Base-by-base conservation (phyloP, 2,329 filamentous ascomycete genomes). In the Colletotrichum spaethianum region DNA sequence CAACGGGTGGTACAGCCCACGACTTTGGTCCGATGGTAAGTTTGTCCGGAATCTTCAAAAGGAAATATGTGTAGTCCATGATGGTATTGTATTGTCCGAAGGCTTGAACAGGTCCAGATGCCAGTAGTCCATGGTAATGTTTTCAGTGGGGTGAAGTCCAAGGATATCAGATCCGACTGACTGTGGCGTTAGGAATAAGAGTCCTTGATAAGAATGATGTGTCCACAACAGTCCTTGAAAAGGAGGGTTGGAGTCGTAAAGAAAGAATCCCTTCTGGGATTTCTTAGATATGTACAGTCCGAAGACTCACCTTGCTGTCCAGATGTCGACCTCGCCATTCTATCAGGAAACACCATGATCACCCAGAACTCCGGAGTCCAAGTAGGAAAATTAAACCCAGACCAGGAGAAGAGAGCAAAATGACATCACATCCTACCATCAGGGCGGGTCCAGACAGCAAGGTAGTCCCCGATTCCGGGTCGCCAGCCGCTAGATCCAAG, bases 261-360 rank as follows among this genome's bases (percentile, higher is more conserved):
- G 38, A 63, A 16, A 53, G 42, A 66, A 44, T 46, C 61, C 62
- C 62, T 36, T 40, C 23, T 8, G 52, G 50, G n/a, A 23, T 46
- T 66, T 60, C 65, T 63, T 36, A 55, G 62, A 33, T 70, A 72
- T 72, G 38, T 72, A 74, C 72, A 74, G 14, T 66, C 68, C 70
- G 63, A 48, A 20, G 46, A 74, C 73, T 74, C 68, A 74, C 73
- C 73, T 74, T 69, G 68, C 73, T 74, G 73, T 74, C 73, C 56
- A 56, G 72, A 72, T 64, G 62, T 66, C 64, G 73, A 63, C 67
- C 42, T 74, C 62, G 14, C 63, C 71, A 53, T 61, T 74, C 68
- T 74, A 72, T 70, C 48, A 57, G 38, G 61, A 67, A 74, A 61
- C 52, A 59, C 57, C 52, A 67, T 61, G 18, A 67, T 72, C 44